Base-by-base conservation (phyloP, 768 basidiomycete species). In the Postia placenta region DNA sequence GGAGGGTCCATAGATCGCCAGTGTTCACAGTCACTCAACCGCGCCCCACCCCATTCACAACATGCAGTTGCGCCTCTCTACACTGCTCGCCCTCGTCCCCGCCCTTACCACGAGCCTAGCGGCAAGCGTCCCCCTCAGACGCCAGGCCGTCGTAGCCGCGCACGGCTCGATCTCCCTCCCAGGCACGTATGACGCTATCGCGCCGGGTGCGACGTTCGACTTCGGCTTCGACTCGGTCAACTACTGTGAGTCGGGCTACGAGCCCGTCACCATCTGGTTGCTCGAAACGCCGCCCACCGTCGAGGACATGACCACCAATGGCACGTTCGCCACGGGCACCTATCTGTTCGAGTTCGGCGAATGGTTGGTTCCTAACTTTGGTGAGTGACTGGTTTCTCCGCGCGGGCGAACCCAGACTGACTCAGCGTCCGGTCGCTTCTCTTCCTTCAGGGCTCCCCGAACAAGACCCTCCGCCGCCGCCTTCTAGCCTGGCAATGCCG, bases 161-260 rank as follows among this genome's bases (percentile, higher is more conserved):
- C 54, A 58, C 17, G 57, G 57, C 5, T 51, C 50, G 3, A 54
- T 55, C 27, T 30, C 33, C n/a, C 40, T 24, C 2, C 57, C 57
- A 22, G 20, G 28, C 5, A 33, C 35, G 24, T 46, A 49, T 15
- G 46, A 44, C 37, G 33, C 46, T 9, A 52, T 58, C 45, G 43
- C 41, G 2, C 38, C 57, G 0, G 54, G 48, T 9, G 42, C 45
- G 11, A 42, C 35, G 24, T 54, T 58, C 52, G 40, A 50, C n/a
- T 58, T 58, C 48, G 5, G 25, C 5, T 58, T 56, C 51, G 40
- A 47, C 19, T 36, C 53, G 23, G 38, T 14, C n/a, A 54, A 58
- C 46, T 42, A 35, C n/a, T 58, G 57, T 49, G 45, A 56, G 23
- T 51, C 54, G 24, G 57, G 57, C 12, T 58, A 56, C 50, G 52